These are phyloP conservation scores for Aureobasidium sp. DNA, from an alignment of 2,329 filamentous ascomycete genomes.

Conservation along the genomic window DNA sequence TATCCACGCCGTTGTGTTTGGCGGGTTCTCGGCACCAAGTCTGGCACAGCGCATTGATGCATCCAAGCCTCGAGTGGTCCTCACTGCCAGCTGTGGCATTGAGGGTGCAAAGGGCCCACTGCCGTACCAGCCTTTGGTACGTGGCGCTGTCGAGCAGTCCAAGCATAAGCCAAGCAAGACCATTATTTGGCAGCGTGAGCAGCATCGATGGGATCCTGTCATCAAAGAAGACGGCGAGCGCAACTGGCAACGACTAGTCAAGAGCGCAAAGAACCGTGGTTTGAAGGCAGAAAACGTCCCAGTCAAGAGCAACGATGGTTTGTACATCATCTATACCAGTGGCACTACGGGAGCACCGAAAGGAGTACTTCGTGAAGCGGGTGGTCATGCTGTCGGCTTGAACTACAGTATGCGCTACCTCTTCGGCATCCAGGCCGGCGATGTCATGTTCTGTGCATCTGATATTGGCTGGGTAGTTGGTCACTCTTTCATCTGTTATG, in stretches of 20 bases:
- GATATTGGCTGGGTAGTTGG: constrained; percentile 93
- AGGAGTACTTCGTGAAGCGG: constrained; percentile 74
- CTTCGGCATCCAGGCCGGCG: constrained; percentile 74
- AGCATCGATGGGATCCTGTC: constrained; percentile 67
- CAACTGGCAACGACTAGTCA: constrained; percentile 71
- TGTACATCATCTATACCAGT: constrained; percentile 91
- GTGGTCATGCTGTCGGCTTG: constrained; percentile 79
- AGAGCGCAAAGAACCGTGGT: constrained; percentile 60
- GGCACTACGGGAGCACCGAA: constrained; percentile 78
- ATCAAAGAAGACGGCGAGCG: constrained; percentile 61
- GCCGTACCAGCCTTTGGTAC: constrained; percentile 69
- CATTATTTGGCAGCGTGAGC: constrained; percentile 77
- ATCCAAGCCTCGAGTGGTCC: constrained; percentile 64
- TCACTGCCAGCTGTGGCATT: constrained; percentile 89
- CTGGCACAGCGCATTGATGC: constrained; percentile 85
- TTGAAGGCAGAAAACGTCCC: constrained; percentile 68
- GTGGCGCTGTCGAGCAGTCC: constrained; percentile 62
- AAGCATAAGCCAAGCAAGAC: constrained; percentile 64
- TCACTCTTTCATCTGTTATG: constrained; percentile 83
- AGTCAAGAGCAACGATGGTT: constrained; percentile 65
- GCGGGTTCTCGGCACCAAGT: constrained; percentile 75
- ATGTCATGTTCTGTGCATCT: constrained; percentile 72
- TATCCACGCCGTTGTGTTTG: constrained; percentile 87
- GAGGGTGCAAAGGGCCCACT: constrained; percentile 76
- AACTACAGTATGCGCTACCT: constrained; percentile 75